Base-by-base conservation (phyloP, 2,329 filamentous ascomycete genomes). In the Trichocomaceae sp. region DNA sequence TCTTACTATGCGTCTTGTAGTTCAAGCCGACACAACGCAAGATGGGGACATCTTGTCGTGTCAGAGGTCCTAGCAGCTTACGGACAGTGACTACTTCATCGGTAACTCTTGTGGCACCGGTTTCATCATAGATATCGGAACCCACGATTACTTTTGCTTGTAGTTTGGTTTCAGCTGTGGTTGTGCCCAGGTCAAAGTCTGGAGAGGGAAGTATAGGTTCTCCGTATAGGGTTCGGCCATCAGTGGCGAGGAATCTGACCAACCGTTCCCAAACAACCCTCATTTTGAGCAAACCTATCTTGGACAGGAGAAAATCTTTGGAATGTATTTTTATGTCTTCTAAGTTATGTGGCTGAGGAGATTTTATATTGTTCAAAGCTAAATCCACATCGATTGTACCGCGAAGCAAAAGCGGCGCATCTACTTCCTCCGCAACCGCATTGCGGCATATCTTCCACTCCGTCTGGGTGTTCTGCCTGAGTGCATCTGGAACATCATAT, bases 11-110 rank as follows among this genome's bases (percentile, higher is more conserved):
- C 52, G 79, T 82, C 39, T 75, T 75, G 60, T 83, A 84, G 61
- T 85, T 84, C 26, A 84, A 62, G 0, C 82, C 82, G 12, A 83
- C 76, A 59, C 82, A 84, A 19, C 80, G 68, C 3, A 85, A 62
- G 44, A 83, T 80, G 0, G 80, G 78, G 0, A 83, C 77, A 50
- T 83, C 79, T 2, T 68, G 65, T 9, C 64, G 66, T 0, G 75
- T 71, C 31, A 84, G 63, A 0, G 81, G 81, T 0, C 79, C 78
- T 0, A 84, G 71, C 0, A 84, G 64, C 50, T 68, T 70, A 61
- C 80, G 78, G 6, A 84, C 81, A 0, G 72, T 75, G 2, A 76
- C 80, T 9, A 79, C 65, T 60, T 83, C 77, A 20, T 82, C 76
- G 0, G 79, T 80, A 1, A 83, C 75, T 15, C 65, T 67, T 0